Base-by-base conservation (phyloP, 345 rosid genomes). In the Nasturtium officinale region DNA sequence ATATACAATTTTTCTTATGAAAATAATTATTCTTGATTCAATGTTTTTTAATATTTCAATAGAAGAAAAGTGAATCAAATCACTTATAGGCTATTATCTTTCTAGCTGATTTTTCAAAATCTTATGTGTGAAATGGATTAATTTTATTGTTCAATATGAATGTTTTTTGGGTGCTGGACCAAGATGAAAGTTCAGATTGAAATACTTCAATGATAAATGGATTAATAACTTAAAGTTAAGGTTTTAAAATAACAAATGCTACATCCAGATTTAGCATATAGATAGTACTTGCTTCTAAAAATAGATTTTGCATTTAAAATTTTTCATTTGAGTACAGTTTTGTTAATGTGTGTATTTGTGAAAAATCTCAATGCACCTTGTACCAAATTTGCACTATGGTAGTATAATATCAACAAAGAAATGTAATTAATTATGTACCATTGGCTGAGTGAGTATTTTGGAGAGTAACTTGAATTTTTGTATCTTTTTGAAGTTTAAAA, bases 21-120 rank as follows among this genome's bases (percentile, higher is more conserved):
- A 56, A 69, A 61, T 52, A 56, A 48, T 32, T 60, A 37, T 52
- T 67, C 53, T 15, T 67, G 56, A 67, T 38, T 67, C 20, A 30
- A 7, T 35, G 38, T 37, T n/a, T 4, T 2, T 11, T 48, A 26
- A 0, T 30, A 6, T 33, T n/a, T 30, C 26, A 32, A 16, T 26
- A 47, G 32, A 35, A 8, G 21, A 25, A 30, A 56, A 38, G 1
- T 53, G 51, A 67, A 67, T 38, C 18, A 51, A 67, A 70, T 4
- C 35, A 7, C 25, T 52, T 53, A 16, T 63, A 65, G 15, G 66
- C 72, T 65, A 74, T 60, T 57, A 65, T 65, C 32, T 65, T 26
- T 43, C 78, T 74, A 65, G 60, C 53, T 65, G 6, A 1, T 26
- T 9, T 18, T 43, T 43, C 18, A 32, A 11, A 16, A 51, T 26